Conservation (phyloP, 306 rosid genomes). For the Lupinus albus region DNA sequence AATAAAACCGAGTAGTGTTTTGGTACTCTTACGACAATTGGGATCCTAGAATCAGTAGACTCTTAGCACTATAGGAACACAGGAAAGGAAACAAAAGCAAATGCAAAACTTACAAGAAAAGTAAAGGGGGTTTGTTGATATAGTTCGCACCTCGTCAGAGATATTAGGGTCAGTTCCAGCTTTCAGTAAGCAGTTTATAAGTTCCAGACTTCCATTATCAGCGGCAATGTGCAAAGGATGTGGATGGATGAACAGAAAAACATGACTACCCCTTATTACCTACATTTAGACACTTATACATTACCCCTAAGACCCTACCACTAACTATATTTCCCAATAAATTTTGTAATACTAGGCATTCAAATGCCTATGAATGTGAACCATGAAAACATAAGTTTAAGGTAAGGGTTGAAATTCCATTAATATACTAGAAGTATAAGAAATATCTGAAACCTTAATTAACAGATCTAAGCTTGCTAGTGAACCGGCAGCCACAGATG, state of each 20-base stretch:
- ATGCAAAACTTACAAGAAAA: background rate
- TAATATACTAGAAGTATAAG: constrained; percentile 17
- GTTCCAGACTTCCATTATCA: constrained; percentile 67
- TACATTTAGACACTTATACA: background rate
- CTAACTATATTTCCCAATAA: background rate
- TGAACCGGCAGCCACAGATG: constrained; percentile 90
- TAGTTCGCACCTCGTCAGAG: constrained; percentile 68
- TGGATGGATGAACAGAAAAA: constrained; percentile 23
- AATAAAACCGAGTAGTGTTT: constrained; percentile 2
- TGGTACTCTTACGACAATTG: constrained; percentile 6
- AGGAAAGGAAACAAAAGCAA: no score
- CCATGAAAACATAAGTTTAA: constrained; percentile 2
- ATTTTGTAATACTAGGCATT: constrained; percentile 13
- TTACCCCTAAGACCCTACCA: constrained; percentile 1
- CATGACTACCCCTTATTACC: background rate
- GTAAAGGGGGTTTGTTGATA: background rate
- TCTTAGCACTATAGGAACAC: background rate
- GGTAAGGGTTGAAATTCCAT: constrained; percentile 1
- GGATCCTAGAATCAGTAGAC: constrained; percentile 19
- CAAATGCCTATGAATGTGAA: constrained; percentile 16
- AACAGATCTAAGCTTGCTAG: constrained; percentile 78
- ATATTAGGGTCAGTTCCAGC: constrained; percentile 89
- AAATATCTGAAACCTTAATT: constrained; percentile 66
- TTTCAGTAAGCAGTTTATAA: constrained; percentile 66
- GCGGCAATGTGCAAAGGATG: constrained; percentile 85